Evolutionary conservation across 768 basidiomycete species (phyloP), one percentile per base, ranked within the genome.

Genomic region (Kwoniella bestiolae): DNA sequence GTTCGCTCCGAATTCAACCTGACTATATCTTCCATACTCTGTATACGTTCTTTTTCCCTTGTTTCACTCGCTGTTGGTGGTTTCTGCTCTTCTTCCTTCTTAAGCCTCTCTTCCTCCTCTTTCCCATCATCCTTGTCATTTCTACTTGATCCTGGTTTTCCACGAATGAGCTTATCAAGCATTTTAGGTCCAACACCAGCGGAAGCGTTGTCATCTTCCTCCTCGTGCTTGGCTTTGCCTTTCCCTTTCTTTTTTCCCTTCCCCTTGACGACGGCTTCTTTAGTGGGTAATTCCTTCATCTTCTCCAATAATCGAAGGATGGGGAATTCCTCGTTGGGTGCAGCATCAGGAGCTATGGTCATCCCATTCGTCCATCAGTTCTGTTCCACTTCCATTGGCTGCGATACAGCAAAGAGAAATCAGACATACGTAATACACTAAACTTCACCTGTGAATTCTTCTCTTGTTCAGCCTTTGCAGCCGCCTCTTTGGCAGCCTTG

Each of bases 231-330:
- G 32, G 16, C 18, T 35, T 34, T 44, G 29, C 29, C 60, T 67
- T 63, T 34, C 12, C 41, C 28, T 29, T 52, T 63, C 26, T 35
- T 26, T 26, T 16, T 18, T 5, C 53, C 28, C 8, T 51, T 26
- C n/a, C n/a, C n/a, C n/a, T n/a, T n/a, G n/a, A n/a, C n/a, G n/a
- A n/a, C n/a, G n/a, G 34, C 7, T 23, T 63, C 25, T 55, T 75
- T 75, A 31, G 28, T 25, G 5, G 71, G 74, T 8, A 71, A 47
- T 9, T 21, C n/a, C 26, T 71, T 70, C 45, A 71, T 69, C 32
- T 58, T 60, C 35, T 72, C 65, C 21, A 75, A 58, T 14, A 47
- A 56, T 44, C 65, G n/a, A 3, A 75, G 28, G 50, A 75, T 71
- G 25, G 74, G 74, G 31, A 46, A 71, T 3, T 69, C 60, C 3